Evolutionary conservation across 2,329 filamentous ascomycete genomes (phyloP).

Genomic region (Calonectria honghensis): DNA sequence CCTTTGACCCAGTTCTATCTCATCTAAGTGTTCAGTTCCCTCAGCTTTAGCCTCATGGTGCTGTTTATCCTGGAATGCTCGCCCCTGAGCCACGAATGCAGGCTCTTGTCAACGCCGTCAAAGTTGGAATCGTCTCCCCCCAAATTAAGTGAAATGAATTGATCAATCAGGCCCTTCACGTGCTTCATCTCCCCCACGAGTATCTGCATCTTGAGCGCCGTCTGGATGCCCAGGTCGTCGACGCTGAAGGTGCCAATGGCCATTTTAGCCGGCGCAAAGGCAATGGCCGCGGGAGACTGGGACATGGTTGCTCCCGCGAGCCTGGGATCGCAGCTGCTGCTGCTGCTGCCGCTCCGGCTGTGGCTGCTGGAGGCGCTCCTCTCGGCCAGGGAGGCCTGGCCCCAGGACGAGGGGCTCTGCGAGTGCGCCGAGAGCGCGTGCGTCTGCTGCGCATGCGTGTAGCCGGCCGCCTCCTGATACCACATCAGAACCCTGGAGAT

Average conservation of each 20-base stretch:
- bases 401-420: background rate
- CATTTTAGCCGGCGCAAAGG: slow-evolving; percentile 18
- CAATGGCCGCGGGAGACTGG: background rate
- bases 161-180: slow-evolving; percentile 9
- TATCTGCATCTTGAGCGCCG: slow-evolving; percentile 27
- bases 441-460: slow-evolving; percentile 12
- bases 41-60: slow-evolving; percentile 23
- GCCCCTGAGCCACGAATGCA: slow-evolving; percentile 23
- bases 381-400: background rate
- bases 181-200: slow-evolving; percentile 30
- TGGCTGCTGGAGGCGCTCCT: background rate
- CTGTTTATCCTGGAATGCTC: slow-evolving; percentile 24
- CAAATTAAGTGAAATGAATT: slow-evolving; percentile 20
- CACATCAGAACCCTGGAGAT: slow-evolving; percentile 29
- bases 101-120: slow-evolving; percentile 27
- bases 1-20: background rate
- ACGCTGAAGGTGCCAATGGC: slow-evolving; percentile 31
- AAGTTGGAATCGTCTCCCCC: slow-evolving; percentile 18
- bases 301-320: background rate
- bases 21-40: slow-evolving; percentile 31
- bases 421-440: background rate
- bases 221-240: slow-evolving; percentile 30
- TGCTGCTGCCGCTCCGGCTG: background rate
- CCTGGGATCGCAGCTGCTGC: background rate
- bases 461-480: slow-evolving; percentile 30